Evolutionary conservation across 257 asterid species (phyloP).

Genomic region (Petunia secreta): DNA sequence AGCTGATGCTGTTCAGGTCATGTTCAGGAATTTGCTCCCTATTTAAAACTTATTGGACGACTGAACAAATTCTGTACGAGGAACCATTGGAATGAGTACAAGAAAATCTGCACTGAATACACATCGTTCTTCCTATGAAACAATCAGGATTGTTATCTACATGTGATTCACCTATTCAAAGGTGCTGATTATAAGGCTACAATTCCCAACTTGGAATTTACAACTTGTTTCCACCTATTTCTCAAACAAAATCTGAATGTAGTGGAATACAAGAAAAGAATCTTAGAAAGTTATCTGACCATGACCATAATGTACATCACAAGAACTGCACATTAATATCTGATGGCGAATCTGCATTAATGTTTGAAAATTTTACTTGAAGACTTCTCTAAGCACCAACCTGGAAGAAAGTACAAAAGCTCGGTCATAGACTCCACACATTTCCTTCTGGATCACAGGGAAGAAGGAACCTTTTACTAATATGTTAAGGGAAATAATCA

Average conservation of each 20-base stretch:
- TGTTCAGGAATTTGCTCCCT: no score
- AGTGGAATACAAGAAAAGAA: not conserved
- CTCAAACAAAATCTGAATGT: not conserved
- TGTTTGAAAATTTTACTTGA: not conserved
- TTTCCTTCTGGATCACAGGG: not conserved
- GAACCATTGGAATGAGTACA: not conserved
- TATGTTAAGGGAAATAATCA: not conserved
- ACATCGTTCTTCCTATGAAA: not conserved
- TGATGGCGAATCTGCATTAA: not conserved
- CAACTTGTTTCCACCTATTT: conserved; percentile 15
- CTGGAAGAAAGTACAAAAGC: conserved; percentile 12
- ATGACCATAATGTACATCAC: conserved; percentile 25
- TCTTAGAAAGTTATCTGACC: not conserved
- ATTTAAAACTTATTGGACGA: not conserved
- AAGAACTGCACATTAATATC: not conserved
- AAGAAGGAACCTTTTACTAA: not conserved
- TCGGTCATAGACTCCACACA: not conserved
- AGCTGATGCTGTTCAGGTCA: no score
- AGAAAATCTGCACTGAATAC: conserved; percentile 4
- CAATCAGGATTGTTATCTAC: not conserved
- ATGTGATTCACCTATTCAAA: conserved; percentile 4
- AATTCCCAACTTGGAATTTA: conserved; percentile 16
- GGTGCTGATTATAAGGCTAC: conserved; percentile 11
- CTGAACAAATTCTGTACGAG: not conserved
- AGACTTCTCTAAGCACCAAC: not conserved